Evolutionary conservation across 495 filamentous ascomycete genomes (phyloP), one percentile per base, ranked within the genome.

Genomic region (Aspergillus nanangensis): DNA sequence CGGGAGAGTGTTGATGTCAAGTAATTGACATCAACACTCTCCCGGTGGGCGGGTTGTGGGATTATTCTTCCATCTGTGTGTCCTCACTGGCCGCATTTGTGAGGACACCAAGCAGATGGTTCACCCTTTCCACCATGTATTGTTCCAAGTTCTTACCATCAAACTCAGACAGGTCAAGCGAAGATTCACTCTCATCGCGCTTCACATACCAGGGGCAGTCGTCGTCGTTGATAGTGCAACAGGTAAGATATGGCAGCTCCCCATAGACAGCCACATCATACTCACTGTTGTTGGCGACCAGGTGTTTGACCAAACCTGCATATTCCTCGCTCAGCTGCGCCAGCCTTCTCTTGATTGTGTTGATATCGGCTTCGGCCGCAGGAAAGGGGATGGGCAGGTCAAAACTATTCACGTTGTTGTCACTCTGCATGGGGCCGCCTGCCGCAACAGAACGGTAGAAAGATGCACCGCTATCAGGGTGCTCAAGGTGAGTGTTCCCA

Each of bases 301-400:
- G 24, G n/a, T 44, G 35, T 9, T 32, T 45, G 3, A 62, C 64
- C 18, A 60, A 43, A 3, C 11, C 20, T 50, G 56, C 2, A 54
- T 38, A 5, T 40, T 45, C 1, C 51, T 67, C 14, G n/a, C 75
- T 69, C 42, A 76, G 65, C 34, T 71, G 61, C 11, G 68, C 72
- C 9, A 86, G 54, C 38, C 65, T 71, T n/a, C 62, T 66, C 18
- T 74, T 66, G 0, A 59, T 10, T 15, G 58, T 50, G 8, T 60
- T 56, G 7, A 52, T 60, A 5, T 57, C 61, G 36, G 59, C 56
- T 0, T 35, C 4, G 18, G 38, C 51, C 58, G 61, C 55, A 3
- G 45, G 32, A 37, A 65, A 64, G 39, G 66, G 61, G 21, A 35
- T 36, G 14, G 35, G n/a, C 55, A 37, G 5, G 36, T 50, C n/a